Evolutionary conservation across 257 asterid genomes (phyloP).

Genomic region (Pogostemon cablin): DNA sequence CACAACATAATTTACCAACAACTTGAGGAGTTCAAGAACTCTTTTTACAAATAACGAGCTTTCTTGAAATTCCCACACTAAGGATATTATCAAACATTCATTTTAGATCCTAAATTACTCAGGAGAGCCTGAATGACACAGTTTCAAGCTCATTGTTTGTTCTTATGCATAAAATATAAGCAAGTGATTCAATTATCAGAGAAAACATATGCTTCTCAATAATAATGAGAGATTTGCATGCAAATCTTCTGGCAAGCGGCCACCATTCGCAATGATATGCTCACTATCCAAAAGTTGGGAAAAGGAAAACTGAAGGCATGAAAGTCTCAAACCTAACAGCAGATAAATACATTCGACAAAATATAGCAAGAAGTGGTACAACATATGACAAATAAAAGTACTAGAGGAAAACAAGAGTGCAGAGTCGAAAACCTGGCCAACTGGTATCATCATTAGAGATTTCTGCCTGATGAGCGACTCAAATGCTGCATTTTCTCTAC

Average conservation of each 20-base stretch:
- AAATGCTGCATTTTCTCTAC: slow-evolving; percentile 90
- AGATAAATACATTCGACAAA: slow-evolving; percentile 10
- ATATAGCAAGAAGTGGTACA: slow-evolving; percentile 1
- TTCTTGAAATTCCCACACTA: not conserved
- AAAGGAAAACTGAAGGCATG: slow-evolving; percentile 14
- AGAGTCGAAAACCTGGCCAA: slow-evolving; percentile 64
- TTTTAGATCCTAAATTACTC: not conserved
- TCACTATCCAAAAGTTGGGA: slow-evolving; percentile 10
- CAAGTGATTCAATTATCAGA: not conserved
- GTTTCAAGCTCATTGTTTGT: not conserved
- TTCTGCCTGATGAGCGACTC: slow-evolving; percentile 95
- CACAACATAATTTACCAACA: not conserved
- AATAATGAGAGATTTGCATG: not conserved
- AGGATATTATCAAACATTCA: no score
- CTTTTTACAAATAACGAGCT: no score
- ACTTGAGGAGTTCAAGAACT: not conserved
- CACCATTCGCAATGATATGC: not conserved
- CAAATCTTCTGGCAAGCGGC: slow-evolving; percentile 3
- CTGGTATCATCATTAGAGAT: slow-evolving; percentile 90
- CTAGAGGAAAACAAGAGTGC: slow-evolving; percentile 20
- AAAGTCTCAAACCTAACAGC: slow-evolving; percentile 15
- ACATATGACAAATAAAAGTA: slow-evolving; percentile 7
- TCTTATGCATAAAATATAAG: not conserved
- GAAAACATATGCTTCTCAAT: slow-evolving; percentile 1
- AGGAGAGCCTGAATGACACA: not conserved